Base-by-base conservation (phyloP, 768 basidiomycete species). In the Tylopilus sp. region DNA sequence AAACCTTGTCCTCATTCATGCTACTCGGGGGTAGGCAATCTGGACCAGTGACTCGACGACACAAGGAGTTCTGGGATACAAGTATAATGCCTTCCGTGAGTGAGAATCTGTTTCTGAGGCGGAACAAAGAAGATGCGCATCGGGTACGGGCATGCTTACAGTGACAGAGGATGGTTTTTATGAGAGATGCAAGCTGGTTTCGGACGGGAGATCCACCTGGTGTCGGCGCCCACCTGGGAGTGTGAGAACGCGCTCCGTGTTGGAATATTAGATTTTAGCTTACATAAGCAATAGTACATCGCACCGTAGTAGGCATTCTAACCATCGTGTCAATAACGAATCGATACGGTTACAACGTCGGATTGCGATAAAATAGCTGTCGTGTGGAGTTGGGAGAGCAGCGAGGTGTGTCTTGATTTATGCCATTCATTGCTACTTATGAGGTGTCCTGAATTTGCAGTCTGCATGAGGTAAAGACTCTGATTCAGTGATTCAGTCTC, bases 151-250 rank as follows among this genome's bases (percentile, higher is more conserved):
- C 5, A 75, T 69, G 40, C 70, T 68, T 13, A 64, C 43, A 3
- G 56, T 31, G 12, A 52, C 59, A 22, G 61, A 48, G 18, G 64
- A 13, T 1, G 62, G 43, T 41, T 65, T 38, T 17, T 46, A 54
- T 76, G 76, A 26, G 13, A 89, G 70, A 44, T 83, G 73, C 15
- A 79, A 68, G 12, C 73, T 69, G 40, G 88, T 77, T 35, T 85
- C 85, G 0, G 86, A 82, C 4, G 81, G 65, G 86, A 3, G 81
- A 73, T 3, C 72, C 69, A 4, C 65, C 73, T 13, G 81, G 80
- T 2, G 79, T 78, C 0, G 87, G 86, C 0, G 84, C 85, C 86
- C 86, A 89, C 65, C 88, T 90, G 1, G 76, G 17, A 86, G 75
- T 8, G 78, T 78, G n/a, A 88, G 68, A 25, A 51, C 30, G 20